Evolutionary conservation across 2,329 filamentous ascomycete genomes (phyloP).

Genomic region (Madurella fahalii): DNA sequence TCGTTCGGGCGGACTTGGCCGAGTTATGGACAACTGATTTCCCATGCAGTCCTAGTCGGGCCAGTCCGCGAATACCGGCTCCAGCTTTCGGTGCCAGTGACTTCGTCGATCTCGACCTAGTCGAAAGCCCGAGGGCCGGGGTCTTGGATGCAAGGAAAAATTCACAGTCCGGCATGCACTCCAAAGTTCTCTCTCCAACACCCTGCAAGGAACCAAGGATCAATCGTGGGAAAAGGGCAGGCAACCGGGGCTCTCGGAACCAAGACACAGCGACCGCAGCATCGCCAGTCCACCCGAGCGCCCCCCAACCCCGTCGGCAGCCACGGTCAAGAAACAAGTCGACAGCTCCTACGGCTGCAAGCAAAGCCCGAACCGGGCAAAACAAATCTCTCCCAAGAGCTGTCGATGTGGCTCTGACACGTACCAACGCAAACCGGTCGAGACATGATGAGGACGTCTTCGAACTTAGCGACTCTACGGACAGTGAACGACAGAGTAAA

Average conservation of each 20-base stretch:
- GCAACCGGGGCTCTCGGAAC: neutral
- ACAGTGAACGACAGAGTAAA: neutral
- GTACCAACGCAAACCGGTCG: neutral
- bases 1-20: conserved; percentile 11
- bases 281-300: neutral
- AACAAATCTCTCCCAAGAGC: neutral
- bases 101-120: conserved; percentile 10
- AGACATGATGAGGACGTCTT: neutral
- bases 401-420: neutral
- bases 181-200: neutral
- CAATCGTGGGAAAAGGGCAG: neutral
- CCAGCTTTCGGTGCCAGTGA: conserved; percentile 3
- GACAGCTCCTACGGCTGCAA: neutral
- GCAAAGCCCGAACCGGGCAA: neutral
- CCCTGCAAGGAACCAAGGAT: neutral
- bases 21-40: conserved; percentile 11
- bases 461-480: conserved; percentile 8
- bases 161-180: conserved; percentile 1
- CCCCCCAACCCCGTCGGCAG: neutral
- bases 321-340: neutral
- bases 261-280: neutral
- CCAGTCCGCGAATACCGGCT: neutral
- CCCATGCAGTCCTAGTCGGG: neutral
- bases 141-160: neutral
- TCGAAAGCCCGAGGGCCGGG: neutral